Percentiles rank a stretch among this genome's conserved stretches.
These are phyloP conservation scores for Candida fluviatilis DNA, from an alignment of 805 yeast species.

Conservation along the genomic window DNA sequence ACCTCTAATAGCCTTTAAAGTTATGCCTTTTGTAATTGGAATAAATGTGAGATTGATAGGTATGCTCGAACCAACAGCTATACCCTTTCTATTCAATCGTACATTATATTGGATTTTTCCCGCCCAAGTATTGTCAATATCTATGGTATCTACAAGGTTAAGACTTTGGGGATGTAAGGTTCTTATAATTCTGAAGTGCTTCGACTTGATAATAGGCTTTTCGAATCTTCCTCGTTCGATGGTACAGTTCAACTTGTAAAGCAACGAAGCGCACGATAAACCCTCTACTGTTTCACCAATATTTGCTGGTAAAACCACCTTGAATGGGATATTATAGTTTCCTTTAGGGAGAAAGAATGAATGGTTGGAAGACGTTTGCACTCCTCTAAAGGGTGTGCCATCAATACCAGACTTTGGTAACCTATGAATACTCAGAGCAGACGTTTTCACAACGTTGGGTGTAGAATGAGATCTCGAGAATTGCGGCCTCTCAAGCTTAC, in stretches of 20 bases:
- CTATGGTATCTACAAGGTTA: conserved; percentile 38
- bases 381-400: conserved; percentile 41
- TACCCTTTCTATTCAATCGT: conserved; percentile 36
- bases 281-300: conserved; percentile 51
- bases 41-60: conserved; percentile 41
- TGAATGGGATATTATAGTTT: conserved; percentile 49
- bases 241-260: conserved; percentile 40
- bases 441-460: conserved; percentile 15
- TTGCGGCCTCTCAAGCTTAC: conserved; percentile 27
- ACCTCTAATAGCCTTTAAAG: conserved; percentile 19
- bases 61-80: conserved; percentile 44
- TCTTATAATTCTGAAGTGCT: conserved; percentile 42
- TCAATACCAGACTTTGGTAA: conserved; percentile 34
- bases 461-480: conserved; percentile 28
- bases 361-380: conserved; percentile 18
- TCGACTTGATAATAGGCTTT: conserved; percentile 27
- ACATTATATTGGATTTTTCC: conserved; percentile 49
- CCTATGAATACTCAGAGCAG: conserved; percentile 14
- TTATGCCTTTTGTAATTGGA: conserved; percentile 45
- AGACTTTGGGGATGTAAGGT: conserved; percentile 39
- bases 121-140: conserved; percentile 50
- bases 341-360: conserved; percentile 47
- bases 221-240: conserved; percentile 42
- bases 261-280: conserved; percentile 35
- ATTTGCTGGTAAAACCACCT: conserved; percentile 40